These are phyloP conservation scores for Eucalyptus cloeziana DNA, from an alignment of 345 rosid species.

Conservation along the genomic window DNA sequence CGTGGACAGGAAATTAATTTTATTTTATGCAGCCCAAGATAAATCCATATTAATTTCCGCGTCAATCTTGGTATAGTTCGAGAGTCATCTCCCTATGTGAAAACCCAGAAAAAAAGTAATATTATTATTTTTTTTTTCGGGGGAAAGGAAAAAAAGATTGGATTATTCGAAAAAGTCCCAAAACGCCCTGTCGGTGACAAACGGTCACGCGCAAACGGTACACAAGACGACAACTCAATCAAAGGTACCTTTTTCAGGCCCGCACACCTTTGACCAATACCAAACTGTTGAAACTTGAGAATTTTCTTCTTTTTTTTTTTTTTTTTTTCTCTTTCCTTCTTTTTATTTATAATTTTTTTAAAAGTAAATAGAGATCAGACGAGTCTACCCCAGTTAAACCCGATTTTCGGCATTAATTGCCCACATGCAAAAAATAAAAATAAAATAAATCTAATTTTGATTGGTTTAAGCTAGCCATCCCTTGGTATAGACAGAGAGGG, in stretches of 20 bases:
- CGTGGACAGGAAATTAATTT: background rate
- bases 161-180: background rate
- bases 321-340: background rate
- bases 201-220: background rate
- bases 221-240: background rate
- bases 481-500: background rate
- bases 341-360: background rate
- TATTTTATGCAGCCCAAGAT: background rate
- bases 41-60: background rate
- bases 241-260: background rate
- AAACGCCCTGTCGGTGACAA: background rate
- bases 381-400: background rate
- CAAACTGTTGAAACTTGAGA: background rate
- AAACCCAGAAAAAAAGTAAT: background rate
- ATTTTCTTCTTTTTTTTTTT: background rate
- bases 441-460: background rate
- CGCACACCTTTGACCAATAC: background rate
- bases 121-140: background rate
- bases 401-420: background rate
- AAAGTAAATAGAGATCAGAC: background rate
- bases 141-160: background rate
- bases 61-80: background rate
- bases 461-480: background rate
- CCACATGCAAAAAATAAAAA: background rate
- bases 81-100: background rate